Conservation (phyloP, 2,329 filamentous ascomycete species). For the Phialophora macrospora region DNA sequence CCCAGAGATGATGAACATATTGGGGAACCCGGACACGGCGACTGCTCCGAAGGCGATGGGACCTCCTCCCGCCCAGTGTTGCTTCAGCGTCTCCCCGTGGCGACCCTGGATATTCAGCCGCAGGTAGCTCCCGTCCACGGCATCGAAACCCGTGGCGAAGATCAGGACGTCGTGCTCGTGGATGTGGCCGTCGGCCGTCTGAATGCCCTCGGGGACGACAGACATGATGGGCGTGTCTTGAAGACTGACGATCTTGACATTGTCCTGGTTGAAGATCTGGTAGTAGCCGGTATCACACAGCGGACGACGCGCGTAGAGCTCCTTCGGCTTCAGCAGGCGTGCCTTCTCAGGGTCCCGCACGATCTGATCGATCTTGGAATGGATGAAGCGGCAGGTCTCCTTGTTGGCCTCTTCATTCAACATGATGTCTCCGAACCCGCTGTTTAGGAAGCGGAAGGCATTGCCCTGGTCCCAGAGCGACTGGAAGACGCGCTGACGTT, state of each 20-base stretch:
- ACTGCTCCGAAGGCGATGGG: conserved; percentile 49
- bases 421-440: conserved; percentile 57
- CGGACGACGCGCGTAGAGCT: conserved; percentile 59
- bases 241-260: conserved; percentile 54
- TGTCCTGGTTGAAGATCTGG: conserved; percentile 53
- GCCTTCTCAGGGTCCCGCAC: conserved; percentile 57
- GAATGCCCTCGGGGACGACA: conserved; percentile 49
- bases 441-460: conserved; percentile 60
- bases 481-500: conserved; percentile 54
- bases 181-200: conserved; percentile 45
- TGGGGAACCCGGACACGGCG: conserved; percentile 50
- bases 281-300: conserved; percentile 57
- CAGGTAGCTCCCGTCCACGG: conserved; percentile 48
- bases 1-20: conserved; percentile 60
- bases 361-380: conserved; percentile 56
- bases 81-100: conserved; percentile 44
- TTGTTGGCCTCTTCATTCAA: conserved; percentile 55
- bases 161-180: conserved; percentile 49
- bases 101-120: conserved; percentile 47
- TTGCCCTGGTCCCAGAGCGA: conserved; percentile 54
- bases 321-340: conserved; percentile 58
- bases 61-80: conserved; percentile 44
- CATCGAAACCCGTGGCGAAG: conserved; percentile 52
- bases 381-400: conserved; percentile 61
- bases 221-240: conserved; percentile 49